A percentile compares a stretch with the other conserved stretches of the same genome.
Evolutionary conservation across 371 early-diverging fungal species (phyloP).

Genomic region (Apophysomyces trapeziformis): DNA sequence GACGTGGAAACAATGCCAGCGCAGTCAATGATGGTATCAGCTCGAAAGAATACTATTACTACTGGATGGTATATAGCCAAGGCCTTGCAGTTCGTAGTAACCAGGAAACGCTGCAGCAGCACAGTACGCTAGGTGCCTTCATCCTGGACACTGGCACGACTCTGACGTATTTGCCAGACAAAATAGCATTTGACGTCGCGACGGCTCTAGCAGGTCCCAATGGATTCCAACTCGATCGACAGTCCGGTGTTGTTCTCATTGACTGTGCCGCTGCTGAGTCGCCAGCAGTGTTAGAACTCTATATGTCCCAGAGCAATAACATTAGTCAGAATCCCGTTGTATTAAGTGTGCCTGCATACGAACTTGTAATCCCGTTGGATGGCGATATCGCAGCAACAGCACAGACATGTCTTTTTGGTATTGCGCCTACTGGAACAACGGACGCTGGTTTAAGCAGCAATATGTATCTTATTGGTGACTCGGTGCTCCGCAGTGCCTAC

Average conservation of each 20-base stretch:
- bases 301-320: slow-evolving; percentile 33
- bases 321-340: slow-evolving; percentile 22
- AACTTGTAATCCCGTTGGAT: slow-evolving; percentile 48
- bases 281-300: slow-evolving; percentile 29
- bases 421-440: slow-evolving; percentile 38
- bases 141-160: slow-evolving; percentile 57
- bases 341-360: slow-evolving; percentile 38
- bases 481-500: slow-evolving; percentile 49
- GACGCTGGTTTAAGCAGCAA: slow-evolving; percentile 31
- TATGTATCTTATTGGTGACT: slow-evolving; percentile 51
- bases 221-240: slow-evolving; percentile 35
- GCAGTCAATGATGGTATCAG: slow-evolving; percentile 2
- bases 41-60: slow-evolving; percentile 28
- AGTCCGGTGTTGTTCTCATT: slow-evolving; percentile 40
- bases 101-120: slow-evolving; percentile 18
- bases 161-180: slow-evolving; percentile 43
- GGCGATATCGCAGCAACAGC: slow-evolving; percentile 27
- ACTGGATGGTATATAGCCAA: slow-evolving; percentile 56
- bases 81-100: slow-evolving; percentile 38
- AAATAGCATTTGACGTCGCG: slow-evolving; percentile 36
- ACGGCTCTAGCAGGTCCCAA: slow-evolving; percentile 30
- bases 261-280: slow-evolving; percentile 36
- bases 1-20: slow-evolving; percentile 1
- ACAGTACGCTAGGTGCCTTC: slow-evolving; percentile 29
- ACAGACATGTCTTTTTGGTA: slow-evolving; percentile 47